phyloP scores from a whole-genome alignment of 805 yeast species.

The Teunomyces pallodes region DNA sequence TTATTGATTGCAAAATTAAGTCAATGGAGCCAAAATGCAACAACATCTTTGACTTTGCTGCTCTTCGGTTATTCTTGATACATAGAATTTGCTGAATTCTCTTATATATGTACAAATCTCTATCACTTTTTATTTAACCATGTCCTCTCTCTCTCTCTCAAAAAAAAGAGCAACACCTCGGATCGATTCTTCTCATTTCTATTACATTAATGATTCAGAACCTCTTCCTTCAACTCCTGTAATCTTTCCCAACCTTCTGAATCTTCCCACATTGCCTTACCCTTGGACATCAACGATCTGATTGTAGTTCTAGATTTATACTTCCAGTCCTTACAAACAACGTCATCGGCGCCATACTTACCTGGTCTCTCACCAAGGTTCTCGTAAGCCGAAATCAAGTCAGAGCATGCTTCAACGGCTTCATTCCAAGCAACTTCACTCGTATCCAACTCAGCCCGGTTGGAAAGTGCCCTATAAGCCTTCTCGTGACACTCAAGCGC shows the following conservation, averaged over 20 bases:
- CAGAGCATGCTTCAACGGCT: constrained; percentile 75
- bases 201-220: constrained; percentile 24
- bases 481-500: constrained; percentile 83
- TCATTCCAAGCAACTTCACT: constrained; percentile 68
- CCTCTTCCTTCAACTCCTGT: constrained; percentile 48
- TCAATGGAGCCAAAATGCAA: not conserved
- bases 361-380: constrained; percentile 84
- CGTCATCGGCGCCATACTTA: constrained; percentile 71
- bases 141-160: too few relatives aligned
- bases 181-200: constrained; percentile 12
- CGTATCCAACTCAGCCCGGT: constrained; percentile 60
- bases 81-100: too few relatives aligned
- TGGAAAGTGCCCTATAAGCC: constrained; percentile 72
- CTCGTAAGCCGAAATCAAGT: constrained; percentile 81
- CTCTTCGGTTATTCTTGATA: too few relatives aligned
- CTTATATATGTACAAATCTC: too few relatives aligned
- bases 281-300: constrained; percentile 74
- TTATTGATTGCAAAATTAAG: constrained; percentile 11
- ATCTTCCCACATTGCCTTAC: constrained; percentile 76
- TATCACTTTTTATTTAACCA: too few relatives aligned
- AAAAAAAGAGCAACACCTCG: too few relatives aligned
- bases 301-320: constrained; percentile 74
- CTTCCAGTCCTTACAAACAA: constrained; percentile 92
- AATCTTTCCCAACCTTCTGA: constrained; percentile 73
- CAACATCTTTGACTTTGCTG: too few relatives aligned